Percentiles rank a stretch among this genome's conserved stretches.
phyloP scores from a whole-genome alignment of 768 basidiomycete genomes.

The Mycena amicta region DNA sequence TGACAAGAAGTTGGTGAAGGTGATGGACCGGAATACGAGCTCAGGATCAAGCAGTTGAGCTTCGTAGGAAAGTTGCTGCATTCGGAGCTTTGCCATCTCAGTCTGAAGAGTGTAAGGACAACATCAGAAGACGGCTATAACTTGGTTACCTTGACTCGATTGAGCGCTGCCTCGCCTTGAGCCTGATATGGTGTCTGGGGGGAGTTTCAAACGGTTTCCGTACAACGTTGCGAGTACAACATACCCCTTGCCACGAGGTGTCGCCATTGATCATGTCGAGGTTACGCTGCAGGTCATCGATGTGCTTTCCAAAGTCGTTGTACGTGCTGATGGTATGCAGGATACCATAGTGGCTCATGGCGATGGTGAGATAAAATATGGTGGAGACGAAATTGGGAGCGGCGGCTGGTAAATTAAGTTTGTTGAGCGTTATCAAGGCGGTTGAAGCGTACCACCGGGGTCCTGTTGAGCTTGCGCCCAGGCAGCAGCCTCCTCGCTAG shows the following conservation, averaged over 20 bases:
- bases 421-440: background rate
- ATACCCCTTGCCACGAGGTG: slow-evolving; percentile 81
- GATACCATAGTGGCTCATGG: slow-evolving; percentile 88
- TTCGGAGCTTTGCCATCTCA: slow-evolving; percentile 69
- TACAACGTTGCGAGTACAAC: slow-evolving; percentile 25
- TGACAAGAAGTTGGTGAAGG: slow-evolving; percentile 88
- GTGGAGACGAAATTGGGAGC: slow-evolving; percentile 93
- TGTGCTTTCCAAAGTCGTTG: slow-evolving; percentile 71
- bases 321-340: slow-evolving; percentile 78
- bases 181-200: slow-evolving; percentile 69
- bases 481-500: slow-evolving; percentile 78
- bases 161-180: slow-evolving; percentile 77
- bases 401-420: slow-evolving; percentile 39
- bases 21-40: slow-evolving; percentile 73
- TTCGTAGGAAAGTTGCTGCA: slow-evolving; percentile 79
- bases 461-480: slow-evolving; percentile 62
- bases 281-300: slow-evolving; percentile 77
- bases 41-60: slow-evolving; percentile 88
- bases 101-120: slow-evolving; percentile 38
- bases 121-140: background rate
- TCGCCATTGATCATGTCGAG: slow-evolving; percentile 76
- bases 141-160: slow-evolving; percentile 65
- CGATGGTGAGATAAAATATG: slow-evolving; percentile 86
- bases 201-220: slow-evolving; percentile 1
- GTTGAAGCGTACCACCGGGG: slow-evolving; percentile 42